A percentile compares a stretch with the other conserved stretches of the same genome.
Evolutionary conservation across 2,329 filamentous ascomycete species (phyloP).

Genomic region (Botrytis sinoallii): DNA sequence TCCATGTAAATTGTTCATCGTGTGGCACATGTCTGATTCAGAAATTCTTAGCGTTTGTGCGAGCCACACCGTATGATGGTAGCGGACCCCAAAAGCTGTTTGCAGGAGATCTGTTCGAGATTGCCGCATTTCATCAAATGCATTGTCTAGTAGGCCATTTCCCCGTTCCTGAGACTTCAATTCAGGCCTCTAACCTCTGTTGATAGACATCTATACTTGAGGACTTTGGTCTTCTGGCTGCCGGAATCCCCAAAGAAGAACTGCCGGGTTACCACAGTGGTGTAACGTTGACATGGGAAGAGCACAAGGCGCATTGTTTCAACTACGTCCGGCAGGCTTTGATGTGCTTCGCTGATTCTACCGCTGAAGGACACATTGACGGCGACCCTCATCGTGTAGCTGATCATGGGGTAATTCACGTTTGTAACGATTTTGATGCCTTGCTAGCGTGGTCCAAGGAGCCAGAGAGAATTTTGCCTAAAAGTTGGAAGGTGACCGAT

Average conservation of each 20-base stretch:
- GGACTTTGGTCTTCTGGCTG: neutral
- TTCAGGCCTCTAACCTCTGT: neutral
- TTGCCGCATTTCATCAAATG: neutral
- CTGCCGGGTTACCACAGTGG: neutral
- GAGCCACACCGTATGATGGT: neutral
- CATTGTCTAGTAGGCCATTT: neutral
- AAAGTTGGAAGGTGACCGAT: neutral
- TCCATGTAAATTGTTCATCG: neutral
- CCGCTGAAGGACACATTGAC: neutral
- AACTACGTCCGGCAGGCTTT: neutral
- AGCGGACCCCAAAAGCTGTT: neutral
- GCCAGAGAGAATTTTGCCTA: neutral
- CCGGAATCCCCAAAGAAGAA: neutral
- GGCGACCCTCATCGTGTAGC: neutral
- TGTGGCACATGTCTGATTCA: neutral
- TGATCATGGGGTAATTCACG: neutral
- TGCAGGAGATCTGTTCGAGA: neutral
- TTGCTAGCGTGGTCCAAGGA: neutral
- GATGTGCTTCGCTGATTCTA: neutral
- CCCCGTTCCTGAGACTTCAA: neutral
- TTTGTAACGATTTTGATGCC: neutral
- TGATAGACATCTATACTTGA: neutral
- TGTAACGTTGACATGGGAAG: neutral
- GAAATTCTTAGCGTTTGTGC: neutral
- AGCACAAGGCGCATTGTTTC: neutral